Percentiles rank a stretch among this genome's conserved stretches.
Evolutionary conservation across 352 stramenopile genomes (phyloP).

Genomic region (Phytopythium litorale): DNA sequence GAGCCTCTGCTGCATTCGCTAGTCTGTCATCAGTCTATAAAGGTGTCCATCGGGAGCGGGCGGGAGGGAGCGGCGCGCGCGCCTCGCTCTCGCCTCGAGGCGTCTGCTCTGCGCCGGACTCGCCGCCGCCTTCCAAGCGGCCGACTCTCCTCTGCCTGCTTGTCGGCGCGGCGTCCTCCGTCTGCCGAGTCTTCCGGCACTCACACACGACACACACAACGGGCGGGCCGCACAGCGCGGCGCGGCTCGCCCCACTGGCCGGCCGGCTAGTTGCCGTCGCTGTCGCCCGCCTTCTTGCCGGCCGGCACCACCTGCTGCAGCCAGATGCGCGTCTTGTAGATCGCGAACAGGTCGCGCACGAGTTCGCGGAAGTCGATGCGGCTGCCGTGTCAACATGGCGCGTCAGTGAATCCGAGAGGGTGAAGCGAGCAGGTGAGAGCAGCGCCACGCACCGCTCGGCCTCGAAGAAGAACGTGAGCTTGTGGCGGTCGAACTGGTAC

Average conservation of each 20-base stretch:
- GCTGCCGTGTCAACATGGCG: conserved; percentile 15
- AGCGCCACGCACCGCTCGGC: conserved; percentile 80
- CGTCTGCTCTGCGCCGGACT: background rate
- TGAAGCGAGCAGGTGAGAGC: background rate
- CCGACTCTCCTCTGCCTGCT: background rate
- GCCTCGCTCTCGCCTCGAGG: background rate
- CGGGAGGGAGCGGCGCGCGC: background rate
- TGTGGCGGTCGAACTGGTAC: conserved; percentile 98
- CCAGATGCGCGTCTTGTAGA: conserved; percentile 99
- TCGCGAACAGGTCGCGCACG: conserved; percentile 97
- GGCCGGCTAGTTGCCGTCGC: conserved; percentile 44
- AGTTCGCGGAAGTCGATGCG: conserved; percentile 98
- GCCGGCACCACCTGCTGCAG: conserved; percentile 92
- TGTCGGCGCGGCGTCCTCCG: conserved; percentile 4
- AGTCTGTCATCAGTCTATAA: conserved; percentile 6
- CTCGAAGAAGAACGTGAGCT: conserved; percentile 99
- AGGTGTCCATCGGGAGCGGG: conserved; percentile 4
- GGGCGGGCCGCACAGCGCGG: background rate
- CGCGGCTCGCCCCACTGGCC: background rate
- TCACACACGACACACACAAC: background rate
- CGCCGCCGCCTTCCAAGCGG: background rate
- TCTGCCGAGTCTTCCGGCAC: background rate
- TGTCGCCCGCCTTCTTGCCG: conserved; percentile 64
- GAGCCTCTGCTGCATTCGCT: conserved; percentile 5
- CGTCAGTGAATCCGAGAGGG: background rate